These are phyloP conservation scores for Kalmusia sp. DNA, from an alignment of 2,329 filamentous ascomycete species.

Conservation along the genomic window DNA sequence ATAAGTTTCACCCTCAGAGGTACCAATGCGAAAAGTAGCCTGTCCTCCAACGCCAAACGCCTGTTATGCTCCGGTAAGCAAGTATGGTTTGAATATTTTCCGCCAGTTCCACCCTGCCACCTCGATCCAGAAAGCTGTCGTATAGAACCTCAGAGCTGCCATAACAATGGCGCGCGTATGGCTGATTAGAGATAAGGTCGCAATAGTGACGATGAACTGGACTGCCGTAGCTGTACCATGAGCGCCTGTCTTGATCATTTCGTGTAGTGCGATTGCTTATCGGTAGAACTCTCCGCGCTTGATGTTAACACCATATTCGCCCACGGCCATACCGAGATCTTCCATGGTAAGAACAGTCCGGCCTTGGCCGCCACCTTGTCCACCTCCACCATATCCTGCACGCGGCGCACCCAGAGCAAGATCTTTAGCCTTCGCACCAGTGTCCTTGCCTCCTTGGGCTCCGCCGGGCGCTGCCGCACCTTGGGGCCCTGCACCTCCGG, in stretches of 20 bases:
- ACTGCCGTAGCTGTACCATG: background rate
- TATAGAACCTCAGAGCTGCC: background rate
- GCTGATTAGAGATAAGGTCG: background rate
- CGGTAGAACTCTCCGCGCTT: constrained; percentile 98
- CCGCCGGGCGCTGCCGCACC: constrained; percentile 62
- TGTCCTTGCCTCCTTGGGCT: constrained; percentile 58
- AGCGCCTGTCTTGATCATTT: background rate
- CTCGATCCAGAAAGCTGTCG: background rate
- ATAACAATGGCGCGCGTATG: background rate
- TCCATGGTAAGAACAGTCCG: constrained; percentile 98
- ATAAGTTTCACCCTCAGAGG: constrained; percentile 22
- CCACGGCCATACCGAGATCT: constrained; percentile 96
- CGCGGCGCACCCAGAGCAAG: constrained; percentile 57
- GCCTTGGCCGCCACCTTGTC: constrained; percentile 86
- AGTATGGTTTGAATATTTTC: background rate
- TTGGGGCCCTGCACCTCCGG: constrained; percentile 68
- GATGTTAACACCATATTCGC: constrained; percentile 96
- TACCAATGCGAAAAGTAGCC: constrained; percentile 16
- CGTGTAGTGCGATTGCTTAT: constrained; percentile 51
- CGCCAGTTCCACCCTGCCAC: background rate
- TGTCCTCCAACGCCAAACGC: constrained; percentile 17
- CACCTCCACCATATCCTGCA: constrained; percentile 74
- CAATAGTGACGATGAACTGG: background rate
- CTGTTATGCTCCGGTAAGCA: constrained; percentile 8
- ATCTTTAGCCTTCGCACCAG: constrained; percentile 52